Percentiles rank a stretch among this genome's conserved stretches.
Evolutionary conservation across 805 yeast species (phyloP).

Genomic region (Saccharomycopsis synnaedendra): DNA sequence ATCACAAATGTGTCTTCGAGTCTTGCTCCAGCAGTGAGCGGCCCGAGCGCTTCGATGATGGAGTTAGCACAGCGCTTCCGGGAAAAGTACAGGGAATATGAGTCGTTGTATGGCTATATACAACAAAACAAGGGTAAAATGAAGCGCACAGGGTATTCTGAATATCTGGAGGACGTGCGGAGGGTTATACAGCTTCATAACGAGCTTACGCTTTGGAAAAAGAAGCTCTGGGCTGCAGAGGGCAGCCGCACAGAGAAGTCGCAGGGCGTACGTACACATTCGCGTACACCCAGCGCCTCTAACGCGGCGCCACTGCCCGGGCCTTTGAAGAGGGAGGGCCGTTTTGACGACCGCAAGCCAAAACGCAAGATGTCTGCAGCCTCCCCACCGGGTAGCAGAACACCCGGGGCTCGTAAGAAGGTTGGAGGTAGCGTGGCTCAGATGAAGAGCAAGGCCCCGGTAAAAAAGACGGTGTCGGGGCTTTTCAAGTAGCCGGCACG

Average conservation of each 20-base stretch:
- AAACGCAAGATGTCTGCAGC: too few species aligned
- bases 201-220: constrained; percentile 14
- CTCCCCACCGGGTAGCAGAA: too few species aligned
- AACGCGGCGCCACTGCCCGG: background rate
- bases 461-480: background rate
- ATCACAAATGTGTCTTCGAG: too few species aligned
- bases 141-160: background rate
- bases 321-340: background rate
- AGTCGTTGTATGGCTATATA: constrained; percentile 4
- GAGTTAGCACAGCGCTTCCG: constrained; percentile 9
- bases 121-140: constrained; percentile 1
- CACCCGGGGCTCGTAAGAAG: too few species aligned
- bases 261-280: background rate
- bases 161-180: background rate
- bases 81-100: constrained; percentile 9
- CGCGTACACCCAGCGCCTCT: background rate
- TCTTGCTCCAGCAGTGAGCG: too few species aligned
- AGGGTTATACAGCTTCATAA: constrained; percentile 12
- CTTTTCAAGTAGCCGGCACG: background rate
- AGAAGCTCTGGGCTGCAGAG: constrained; percentile 8
- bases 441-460: too few species aligned
- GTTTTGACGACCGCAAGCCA: too few species aligned
- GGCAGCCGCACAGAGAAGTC: background rate
- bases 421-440: too few species aligned
- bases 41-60: too few species aligned